Conservation (phyloP, 179 eudicot species). For the Patellifolia procumbens region DNA sequence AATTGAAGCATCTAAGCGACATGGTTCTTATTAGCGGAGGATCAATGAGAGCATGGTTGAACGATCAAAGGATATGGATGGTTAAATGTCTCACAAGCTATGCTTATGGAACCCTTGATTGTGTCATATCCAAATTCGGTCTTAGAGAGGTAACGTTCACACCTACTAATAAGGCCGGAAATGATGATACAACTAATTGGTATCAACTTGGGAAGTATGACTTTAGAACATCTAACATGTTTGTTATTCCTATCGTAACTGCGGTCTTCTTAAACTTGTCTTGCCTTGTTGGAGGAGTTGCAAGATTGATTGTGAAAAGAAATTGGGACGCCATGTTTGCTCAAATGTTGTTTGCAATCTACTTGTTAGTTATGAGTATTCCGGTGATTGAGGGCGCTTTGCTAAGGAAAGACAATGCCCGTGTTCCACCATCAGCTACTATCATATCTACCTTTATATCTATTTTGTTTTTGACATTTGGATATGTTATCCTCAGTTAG, state of each 20-base stretch:
- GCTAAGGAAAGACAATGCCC: slow-evolving; percentile 51
- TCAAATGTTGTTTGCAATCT: slow-evolving; percentile 48
- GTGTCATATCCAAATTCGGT: slow-evolving; percentile 39
- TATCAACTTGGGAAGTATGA: slow-evolving; percentile 56
- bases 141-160: slow-evolving; percentile 47
- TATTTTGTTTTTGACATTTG: slow-evolving; percentile 29
- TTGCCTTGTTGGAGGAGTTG: slow-evolving; percentile 42
- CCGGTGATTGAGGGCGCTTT: slow-evolving; percentile 64
- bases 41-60: slow-evolving; percentile 38
- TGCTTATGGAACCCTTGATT: slow-evolving; percentile 44
- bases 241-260: slow-evolving; percentile 49
- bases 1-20: slow-evolving; percentile 43
- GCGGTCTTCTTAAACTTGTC: slow-evolving; percentile 43
- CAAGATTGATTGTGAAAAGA: slow-evolving; percentile 8
- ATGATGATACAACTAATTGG: slow-evolving; percentile 37
- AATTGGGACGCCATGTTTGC: slow-evolving; percentile 36
- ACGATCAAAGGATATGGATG: slow-evolving; percentile 46
- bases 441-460: slow-evolving; percentile 28
- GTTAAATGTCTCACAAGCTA: slow-evolving; percentile 41
- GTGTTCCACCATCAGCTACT: slow-evolving; percentile 37
- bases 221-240: slow-evolving; percentile 47
- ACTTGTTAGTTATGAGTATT: slow-evolving; percentile 34
- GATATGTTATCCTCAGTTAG: slow-evolving; percentile 25
- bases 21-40: slow-evolving; percentile 33
- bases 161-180: slow-evolving; percentile 52